These are phyloP conservation scores for Aureobasidium sp. DNA, from an alignment of 2,329 filamentous ascomycete genomes.

Conservation along the genomic window DNA sequence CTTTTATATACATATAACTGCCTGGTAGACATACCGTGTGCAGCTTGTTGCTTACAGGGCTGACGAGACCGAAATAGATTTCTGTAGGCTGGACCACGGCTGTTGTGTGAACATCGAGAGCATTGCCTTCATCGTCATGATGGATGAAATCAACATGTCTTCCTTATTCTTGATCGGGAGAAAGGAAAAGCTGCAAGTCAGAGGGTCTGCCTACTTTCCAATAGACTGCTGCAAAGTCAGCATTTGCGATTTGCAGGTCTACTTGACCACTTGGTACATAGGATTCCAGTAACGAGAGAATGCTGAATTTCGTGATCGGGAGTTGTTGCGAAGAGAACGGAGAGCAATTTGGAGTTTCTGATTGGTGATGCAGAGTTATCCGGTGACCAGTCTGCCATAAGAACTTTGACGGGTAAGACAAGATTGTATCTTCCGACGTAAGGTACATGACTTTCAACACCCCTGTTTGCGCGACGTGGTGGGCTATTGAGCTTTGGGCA, in stretches of 20 bases:
- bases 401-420: background rate
- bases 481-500: background rate
- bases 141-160: background rate
- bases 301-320: background rate
- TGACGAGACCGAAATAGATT: background rate
- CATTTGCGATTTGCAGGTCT: background rate
- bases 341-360: background rate
- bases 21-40: background rate
- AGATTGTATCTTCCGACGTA: background rate
- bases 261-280: background rate
- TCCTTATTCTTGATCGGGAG: background rate
- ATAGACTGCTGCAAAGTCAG: conserved; percentile 9
- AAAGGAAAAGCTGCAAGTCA: conserved; percentile 5
- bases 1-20: background rate
- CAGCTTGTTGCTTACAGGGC: background rate
- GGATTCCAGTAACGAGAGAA: background rate
- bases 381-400: background rate
- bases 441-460: background rate
- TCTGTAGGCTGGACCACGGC: background rate
- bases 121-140: background rate
- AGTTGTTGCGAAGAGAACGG: background rate
- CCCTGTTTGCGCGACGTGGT: background rate
- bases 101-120: background rate
- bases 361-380: background rate
- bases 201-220: conserved; percentile 6